Evolutionary conservation across 257 asterid species (phyloP).

Genomic region (Gardenia jasminoides): DNA sequence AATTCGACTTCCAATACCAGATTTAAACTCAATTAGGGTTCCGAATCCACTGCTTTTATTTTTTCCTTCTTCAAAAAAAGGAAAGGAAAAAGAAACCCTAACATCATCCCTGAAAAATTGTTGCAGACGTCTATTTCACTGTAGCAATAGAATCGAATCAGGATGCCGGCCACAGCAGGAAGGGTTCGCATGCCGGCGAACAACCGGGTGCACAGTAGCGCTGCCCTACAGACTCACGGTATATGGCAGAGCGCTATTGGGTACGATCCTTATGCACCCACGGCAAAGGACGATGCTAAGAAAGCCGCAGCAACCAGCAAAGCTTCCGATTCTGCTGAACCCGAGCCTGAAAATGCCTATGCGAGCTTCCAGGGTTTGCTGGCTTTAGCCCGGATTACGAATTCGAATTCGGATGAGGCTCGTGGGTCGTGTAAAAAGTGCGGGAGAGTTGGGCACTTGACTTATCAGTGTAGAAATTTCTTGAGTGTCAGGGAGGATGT

Average conservation of each 20-base stretch:
- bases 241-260: constrained; percentile 99
- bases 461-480: constrained; percentile 90
- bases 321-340: constrained; percentile 36
- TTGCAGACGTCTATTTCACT: neutral
- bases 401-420: constrained; percentile 81
- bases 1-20: neutral
- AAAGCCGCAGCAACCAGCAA: constrained; percentile 21
- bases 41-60: neutral
- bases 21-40: neutral
- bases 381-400: constrained; percentile 83
- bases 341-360: constrained; percentile 80
- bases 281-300: constrained; percentile 62
- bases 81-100: neutral
- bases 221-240: constrained; percentile 96
- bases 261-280: constrained; percentile 94
- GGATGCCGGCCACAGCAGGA: constrained; percentile 99
- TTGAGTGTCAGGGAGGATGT: constrained; percentile 74
- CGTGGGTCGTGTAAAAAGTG: constrained; percentile 94
- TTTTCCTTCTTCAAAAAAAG: too few relatives aligned
- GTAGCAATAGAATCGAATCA: constrained; percentile 11
- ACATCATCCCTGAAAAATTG: neutral
- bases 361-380: constrained; percentile 87
- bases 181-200: constrained; percentile 99
- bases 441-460: constrained; percentile 92
- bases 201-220: constrained; percentile 99